Evolutionary conservation across 208 protist genomes (phyloP).

Genomic region (Tritrichomonas musculus): DNA sequence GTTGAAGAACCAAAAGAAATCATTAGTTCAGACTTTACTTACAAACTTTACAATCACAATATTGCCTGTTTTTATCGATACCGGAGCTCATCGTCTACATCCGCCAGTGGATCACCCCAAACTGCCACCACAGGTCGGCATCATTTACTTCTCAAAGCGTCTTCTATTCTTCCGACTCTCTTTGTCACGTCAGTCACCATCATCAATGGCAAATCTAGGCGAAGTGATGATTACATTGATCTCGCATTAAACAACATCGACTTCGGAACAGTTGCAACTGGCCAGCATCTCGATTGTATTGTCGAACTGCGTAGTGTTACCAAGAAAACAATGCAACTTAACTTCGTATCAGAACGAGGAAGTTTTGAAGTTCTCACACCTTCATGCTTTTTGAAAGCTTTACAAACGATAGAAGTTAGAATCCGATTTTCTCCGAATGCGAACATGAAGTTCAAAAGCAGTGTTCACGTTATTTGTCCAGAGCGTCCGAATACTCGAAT

Average conservation of each 20-base stretch:
- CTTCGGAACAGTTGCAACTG: not conserved
- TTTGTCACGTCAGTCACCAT: not conserved
- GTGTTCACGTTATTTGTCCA: not conserved
- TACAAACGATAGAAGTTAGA: not conserved
- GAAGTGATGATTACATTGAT: not conserved
- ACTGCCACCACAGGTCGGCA: not conserved
- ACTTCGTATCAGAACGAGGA: not conserved
- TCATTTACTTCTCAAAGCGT: not conserved
- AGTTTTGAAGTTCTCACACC: not conserved
- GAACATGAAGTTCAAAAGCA: not conserved
- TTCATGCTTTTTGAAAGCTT: not conserved
- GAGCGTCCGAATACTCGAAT: not conserved
- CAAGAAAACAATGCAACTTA: not conserved
- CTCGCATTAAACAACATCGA: not conserved
- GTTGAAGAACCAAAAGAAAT: not conserved
- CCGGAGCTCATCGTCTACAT: no score
- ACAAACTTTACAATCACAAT: not conserved
- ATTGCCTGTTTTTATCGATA: not conserved
- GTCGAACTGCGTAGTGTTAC: not conserved
- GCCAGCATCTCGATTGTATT: not conserved
- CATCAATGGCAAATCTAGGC: no score
- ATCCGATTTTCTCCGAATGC: not conserved
- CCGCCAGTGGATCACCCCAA: no score
- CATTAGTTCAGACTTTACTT: constrained; percentile 8
- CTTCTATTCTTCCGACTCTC: not conserved